Conservation (phyloP, 768 basidiomycete species). For the Psilocybe tampanensis region DNA sequence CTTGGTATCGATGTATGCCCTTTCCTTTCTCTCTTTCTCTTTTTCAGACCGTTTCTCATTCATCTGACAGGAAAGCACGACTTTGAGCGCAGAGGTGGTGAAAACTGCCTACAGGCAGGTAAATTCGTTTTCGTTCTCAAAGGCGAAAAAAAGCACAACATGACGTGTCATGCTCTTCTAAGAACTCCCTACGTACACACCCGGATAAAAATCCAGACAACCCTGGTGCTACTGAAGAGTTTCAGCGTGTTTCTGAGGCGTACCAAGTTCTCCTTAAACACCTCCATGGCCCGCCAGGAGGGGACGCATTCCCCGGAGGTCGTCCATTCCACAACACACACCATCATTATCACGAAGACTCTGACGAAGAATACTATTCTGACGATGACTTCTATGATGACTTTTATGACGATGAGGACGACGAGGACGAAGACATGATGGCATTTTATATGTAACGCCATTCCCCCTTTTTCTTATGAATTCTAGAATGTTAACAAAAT, state of each 20-base stretch:
- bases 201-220: slow-evolving; percentile 78
- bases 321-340: slow-evolving; percentile 6
- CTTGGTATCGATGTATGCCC: slow-evolving; percentile 52
- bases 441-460: slow-evolving; percentile 43
- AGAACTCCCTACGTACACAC: slow-evolving; percentile 70
- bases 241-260: slow-evolving; percentile 70
- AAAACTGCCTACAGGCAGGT: slow-evolving; percentile 74
- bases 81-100: slow-evolving; percentile 54
- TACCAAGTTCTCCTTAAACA: slow-evolving; percentile 64
- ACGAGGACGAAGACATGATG: slow-evolving; percentile 24
- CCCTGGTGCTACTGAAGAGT: slow-evolving; percentile 64
- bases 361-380: slow-evolving; percentile 8
- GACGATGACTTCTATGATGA: slow-evolving; percentile 35
- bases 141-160: neutral
- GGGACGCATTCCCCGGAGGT: slow-evolving; percentile 1
- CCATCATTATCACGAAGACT: neutral
- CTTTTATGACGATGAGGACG: slow-evolving; percentile 41
- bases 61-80: slow-evolving; percentile 46
- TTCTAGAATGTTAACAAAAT: neutral
- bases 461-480: slow-evolving; percentile 9
- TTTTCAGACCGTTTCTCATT: neutral
- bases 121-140: slow-evolving; percentile 12
- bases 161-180: slow-evolving; percentile 2
- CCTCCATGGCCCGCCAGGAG: slow-evolving; percentile 36
- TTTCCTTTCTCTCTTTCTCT: slow-evolving; percentile 3